These are phyloP conservation scores for Anastatica hierochuntica DNA, from an alignment of 345 rosid genomes.

Conservation along the genomic window DNA sequence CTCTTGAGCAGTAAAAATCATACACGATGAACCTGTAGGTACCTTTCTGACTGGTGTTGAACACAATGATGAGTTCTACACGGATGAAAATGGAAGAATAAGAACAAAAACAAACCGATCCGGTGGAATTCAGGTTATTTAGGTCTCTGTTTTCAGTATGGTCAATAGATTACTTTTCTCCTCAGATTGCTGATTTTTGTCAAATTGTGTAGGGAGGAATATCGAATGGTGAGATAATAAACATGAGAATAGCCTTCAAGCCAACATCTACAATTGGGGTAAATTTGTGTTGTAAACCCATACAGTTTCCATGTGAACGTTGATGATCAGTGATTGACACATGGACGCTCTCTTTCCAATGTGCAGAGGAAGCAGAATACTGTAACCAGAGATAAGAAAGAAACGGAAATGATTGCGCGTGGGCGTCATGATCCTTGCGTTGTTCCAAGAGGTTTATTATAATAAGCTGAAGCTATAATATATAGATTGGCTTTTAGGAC, in stretches of 20 bases:
- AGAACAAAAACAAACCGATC: constrained; percentile 95
- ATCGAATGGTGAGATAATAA: constrained; percentile 90
- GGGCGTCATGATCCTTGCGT: constrained; percentile 99
- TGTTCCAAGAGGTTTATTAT: constrained; percentile 75
- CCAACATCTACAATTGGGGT: constrained; percentile 89
- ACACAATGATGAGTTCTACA: constrained; percentile 85
- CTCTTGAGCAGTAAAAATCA: not conserved
- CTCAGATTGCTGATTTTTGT: constrained; percentile 3
- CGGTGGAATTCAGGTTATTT: constrained; percentile 78
- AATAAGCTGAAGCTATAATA: not conserved
- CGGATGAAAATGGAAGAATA: constrained; percentile 56
- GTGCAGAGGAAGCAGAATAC: constrained; percentile 75
- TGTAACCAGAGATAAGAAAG: constrained; percentile 71
- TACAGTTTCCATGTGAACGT: not conserved
- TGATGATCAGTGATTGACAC: not conserved
- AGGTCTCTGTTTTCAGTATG: not conserved
- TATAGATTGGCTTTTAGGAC: not conserved
- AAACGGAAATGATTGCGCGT: constrained; percentile 71
- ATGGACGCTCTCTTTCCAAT: not conserved
- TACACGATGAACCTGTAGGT: constrained; percentile 29
- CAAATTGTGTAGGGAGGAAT: constrained; percentile 70
- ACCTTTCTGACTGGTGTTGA: constrained; percentile 80
- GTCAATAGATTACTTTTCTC: not conserved
- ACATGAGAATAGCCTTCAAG: constrained; percentile 95
- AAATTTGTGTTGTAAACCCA: constrained; percentile 25